Base-by-base conservation (phyloP, 2,329 filamentous ascomycete genomes). In the Diaporthe citrichinensis region DNA sequence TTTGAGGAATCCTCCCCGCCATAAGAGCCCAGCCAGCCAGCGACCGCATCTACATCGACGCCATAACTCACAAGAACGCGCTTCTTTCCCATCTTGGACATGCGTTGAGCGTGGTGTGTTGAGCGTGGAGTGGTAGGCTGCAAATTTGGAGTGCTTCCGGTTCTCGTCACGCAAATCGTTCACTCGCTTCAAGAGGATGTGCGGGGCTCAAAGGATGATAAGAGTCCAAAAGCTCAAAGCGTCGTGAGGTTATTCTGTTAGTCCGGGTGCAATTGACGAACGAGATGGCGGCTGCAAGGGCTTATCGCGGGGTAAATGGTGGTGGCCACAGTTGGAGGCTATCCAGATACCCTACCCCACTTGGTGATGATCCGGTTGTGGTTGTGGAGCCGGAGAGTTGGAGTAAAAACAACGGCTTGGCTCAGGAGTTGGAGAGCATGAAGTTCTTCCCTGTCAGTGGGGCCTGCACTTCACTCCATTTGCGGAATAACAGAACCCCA, bases 81-180 rank as follows among this genome's bases (percentile, higher is more conserved):
- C 78, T 84, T 84, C 78, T 84, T 84, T 53, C 80, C 82, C 83
- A 84, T 84, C 10, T 28, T 80, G 15, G 14, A 20, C 20, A 20
- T 55, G 25, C 5, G 31, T 28, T 31, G 3, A 20, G 25, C 12
- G 12, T 55, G 28, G 46, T 20, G 17, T n/a, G 2, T 46, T 12
- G 31, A 39, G 4, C 15, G 14, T 53, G 12, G 4, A 10, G 14
- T 53, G 46, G 61, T n/a, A 6, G 10, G 8, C 20, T 65, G 41
- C 17, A 6, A 14, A 0, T 2, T 34, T 17, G n/a, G 28, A 9
- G 23, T 15, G 15, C 17, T 8, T 65, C 9, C 34, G 15, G 17
- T 39, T 28, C 14, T 12, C 4, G 8, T 53, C 23, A 17, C 12
- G 14, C 15, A 20, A 17, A 23, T 7, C 10, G 28, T 17, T 3